Evolutionary conservation across 1,284 basidiomycete species (phyloP), one percentile per base, ranked within the genome.

Genomic region (Ganoderma lingzhi): DNA sequence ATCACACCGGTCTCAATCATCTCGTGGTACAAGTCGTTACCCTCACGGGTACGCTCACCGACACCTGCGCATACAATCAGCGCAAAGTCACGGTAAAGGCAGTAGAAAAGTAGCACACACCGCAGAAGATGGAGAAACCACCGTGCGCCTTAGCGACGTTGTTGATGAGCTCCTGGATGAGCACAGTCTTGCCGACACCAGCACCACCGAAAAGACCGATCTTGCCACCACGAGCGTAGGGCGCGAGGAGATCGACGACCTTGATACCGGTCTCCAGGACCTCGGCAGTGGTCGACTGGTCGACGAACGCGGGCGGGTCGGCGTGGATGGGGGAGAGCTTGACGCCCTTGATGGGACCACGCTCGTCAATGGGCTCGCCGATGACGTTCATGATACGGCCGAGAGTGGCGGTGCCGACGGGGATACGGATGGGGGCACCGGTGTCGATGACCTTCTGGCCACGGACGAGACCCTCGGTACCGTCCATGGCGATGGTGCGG

Each of bases 1-100:
- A 99, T 99, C 90, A 99, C 97, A 92, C 97, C 97, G 71, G 97
- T 98, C 85, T 99, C 96, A 85, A 98, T 98, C 97, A 99, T 99
- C 87, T 99, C 97, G 86, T 98, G 97, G 89, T 99, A 99, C 79
- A 99, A 87, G 88, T 99, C 97, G 89, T 99, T 99, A 86, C 97
- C 97, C 92, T 99, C 97, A 90, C 97, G 97, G 76, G 97, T 99
- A 87, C 97, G 96, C 86, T 99, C 97, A 80, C 97, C 97, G 84
- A 98, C 96, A 93, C 96, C 96, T 94, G 60, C 39, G 39, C 48
- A 32, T 12, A 62, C 2, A 64, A 28, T 62, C 51, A 62, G 64
- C 45, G 62, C 37, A 15, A 37, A 23, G 45, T 19, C 42, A 28
- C 42, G 10, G 12, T 17, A 12, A 23, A n/a, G 4, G 9, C n/a